Conservation (phyloP, 257 asterid genomes). For the Penstemon barbatus region DNA sequence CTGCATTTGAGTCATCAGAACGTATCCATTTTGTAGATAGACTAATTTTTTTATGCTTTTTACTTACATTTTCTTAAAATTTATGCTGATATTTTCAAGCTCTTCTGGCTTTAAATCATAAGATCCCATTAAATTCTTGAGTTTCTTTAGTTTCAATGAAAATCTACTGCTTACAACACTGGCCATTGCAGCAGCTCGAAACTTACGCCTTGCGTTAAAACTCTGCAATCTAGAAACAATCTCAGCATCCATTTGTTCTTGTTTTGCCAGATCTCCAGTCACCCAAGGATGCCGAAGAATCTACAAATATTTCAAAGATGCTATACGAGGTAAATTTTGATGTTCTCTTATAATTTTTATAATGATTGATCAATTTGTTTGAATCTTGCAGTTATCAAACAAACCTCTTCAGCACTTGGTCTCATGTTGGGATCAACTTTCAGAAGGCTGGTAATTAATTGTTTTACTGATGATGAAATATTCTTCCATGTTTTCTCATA, state of each 20-base stretch:
- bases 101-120: constrained; percentile 87
- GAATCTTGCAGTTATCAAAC: constrained; percentile 11
- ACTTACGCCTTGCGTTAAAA: constrained; percentile 80
- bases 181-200: constrained; percentile 90
- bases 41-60: neutral
- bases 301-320: constrained; percentile 30
- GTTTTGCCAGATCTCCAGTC: constrained; percentile 68
- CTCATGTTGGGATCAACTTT: constrained; percentile 66
- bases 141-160: constrained; percentile 62
- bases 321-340: neutral
- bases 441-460: constrained; percentile 67
- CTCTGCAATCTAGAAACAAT: constrained; percentile 66
- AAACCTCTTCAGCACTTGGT: constrained; percentile 74
- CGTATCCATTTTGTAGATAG: neutral
- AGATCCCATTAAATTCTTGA: constrained; percentile 72
- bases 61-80: constrained; percentile 70
- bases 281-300: constrained; percentile 86
- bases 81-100: constrained; percentile 58
- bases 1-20: constrained; percentile 37
- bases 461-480: constrained; percentile 72
- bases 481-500: constrained; percentile 89
- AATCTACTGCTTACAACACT: constrained; percentile 79
- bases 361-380: constrained; percentile 27
- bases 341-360: neutral
- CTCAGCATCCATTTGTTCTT: constrained; percentile 82